Conservation (phyloP, 2,329 filamentous ascomycete species). For the Dothistroma pini region DNA sequence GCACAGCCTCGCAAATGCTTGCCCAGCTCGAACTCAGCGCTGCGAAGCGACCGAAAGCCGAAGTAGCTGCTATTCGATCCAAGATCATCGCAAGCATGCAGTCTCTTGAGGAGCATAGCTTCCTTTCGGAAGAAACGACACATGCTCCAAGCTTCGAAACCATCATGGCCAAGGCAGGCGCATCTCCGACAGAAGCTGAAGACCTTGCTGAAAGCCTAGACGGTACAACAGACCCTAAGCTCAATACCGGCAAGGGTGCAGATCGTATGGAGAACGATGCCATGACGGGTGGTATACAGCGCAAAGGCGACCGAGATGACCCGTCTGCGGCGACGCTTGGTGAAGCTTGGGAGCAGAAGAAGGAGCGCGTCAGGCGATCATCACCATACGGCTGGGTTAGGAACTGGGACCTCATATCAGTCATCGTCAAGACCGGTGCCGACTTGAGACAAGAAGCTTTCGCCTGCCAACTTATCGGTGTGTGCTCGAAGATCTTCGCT, state of each 20-base stretch:
- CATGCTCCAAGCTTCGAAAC: slow-evolving; percentile 73
- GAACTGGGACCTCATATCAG: slow-evolving; percentile 82
- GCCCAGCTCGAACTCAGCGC: slow-evolving; percentile 77
- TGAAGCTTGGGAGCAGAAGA: slow-evolving; percentile 80
- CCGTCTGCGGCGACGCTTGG: slow-evolving; percentile 83
- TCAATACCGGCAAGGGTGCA: slow-evolving; percentile 69
- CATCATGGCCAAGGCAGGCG: slow-evolving; percentile 71
- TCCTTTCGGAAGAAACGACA: slow-evolving; percentile 65
- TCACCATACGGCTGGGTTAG: slow-evolving; percentile 87
- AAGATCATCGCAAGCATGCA: slow-evolving; percentile 92
- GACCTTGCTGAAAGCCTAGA: slow-evolving; percentile 42
- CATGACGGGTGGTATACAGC: slow-evolving; percentile 77
- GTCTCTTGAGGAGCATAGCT: slow-evolving; percentile 78
- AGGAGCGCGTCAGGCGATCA: slow-evolving; percentile 75
- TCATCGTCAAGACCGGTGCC: slow-evolving; percentile 80
- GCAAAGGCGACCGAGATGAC: slow-evolving; percentile 78
- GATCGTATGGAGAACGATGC: slow-evolving; percentile 87
- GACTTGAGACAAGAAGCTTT: slow-evolving; percentile 80
- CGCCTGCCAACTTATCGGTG: slow-evolving; percentile 77
- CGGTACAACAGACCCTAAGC: slow-evolving; percentile 36
- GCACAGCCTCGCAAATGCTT: slow-evolving; percentile 81
- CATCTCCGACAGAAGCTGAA: slow-evolving; percentile 48
- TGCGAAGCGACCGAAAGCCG: slow-evolving; percentile 72
- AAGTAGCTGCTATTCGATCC: slow-evolving; percentile 77
- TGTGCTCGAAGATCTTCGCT: slow-evolving; percentile 77